A percentile compares a stretch with the other conserved stretches of the same genome.
Conservation (phyloP, 768 basidiomycete genomes). For the Lactarius trivialis region DNA sequence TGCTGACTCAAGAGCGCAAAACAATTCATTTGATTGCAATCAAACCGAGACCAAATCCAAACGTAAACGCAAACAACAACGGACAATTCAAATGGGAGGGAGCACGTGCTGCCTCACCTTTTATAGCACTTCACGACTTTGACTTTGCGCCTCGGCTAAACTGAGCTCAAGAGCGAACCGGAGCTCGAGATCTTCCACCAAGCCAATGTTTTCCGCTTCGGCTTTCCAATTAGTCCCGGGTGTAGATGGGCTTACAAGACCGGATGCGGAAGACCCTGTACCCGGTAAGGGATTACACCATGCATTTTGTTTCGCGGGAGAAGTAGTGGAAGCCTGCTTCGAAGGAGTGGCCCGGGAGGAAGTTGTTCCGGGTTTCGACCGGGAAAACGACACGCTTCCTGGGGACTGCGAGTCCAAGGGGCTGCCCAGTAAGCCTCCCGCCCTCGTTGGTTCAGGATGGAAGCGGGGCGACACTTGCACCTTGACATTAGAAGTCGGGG, state of each 20-base stretch:
- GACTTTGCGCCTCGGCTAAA: conserved; percentile 19
- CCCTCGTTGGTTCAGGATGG: conserved; percentile 50
- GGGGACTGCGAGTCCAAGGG: conserved; percentile 26
- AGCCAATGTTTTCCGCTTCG: conserved; percentile 7
- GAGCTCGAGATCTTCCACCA: conserved; percentile 21
- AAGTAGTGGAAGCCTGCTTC: conserved; percentile 5
- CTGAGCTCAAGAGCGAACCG: conserved; percentile 22
- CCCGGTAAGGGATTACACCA: conserved; percentile 30
- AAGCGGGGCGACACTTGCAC: conserved; percentile 46
- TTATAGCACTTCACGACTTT: conserved; percentile 10
- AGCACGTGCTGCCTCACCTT: conserved; percentile 10
- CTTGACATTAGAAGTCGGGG: conserved; percentile 42
- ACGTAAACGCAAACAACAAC: not conserved
- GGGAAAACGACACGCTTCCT: conserved; percentile 14
- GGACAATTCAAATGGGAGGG: not conserved
- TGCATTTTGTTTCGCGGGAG: conserved; percentile 27
- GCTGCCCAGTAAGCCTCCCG: conserved; percentile 29
- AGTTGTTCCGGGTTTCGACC: conserved; percentile 15
- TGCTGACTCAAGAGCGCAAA: not conserved
- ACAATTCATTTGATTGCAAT: not conserved
- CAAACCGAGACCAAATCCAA: conserved; percentile 2
- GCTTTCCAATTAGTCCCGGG: not conserved
- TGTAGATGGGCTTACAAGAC: not conserved
- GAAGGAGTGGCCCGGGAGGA: conserved; percentile 23
- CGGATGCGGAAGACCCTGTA: conserved; percentile 18